Conservation (phyloP, 2,329 filamentous ascomycete species). For the Ophidiomyces ophidiicola region DNA sequence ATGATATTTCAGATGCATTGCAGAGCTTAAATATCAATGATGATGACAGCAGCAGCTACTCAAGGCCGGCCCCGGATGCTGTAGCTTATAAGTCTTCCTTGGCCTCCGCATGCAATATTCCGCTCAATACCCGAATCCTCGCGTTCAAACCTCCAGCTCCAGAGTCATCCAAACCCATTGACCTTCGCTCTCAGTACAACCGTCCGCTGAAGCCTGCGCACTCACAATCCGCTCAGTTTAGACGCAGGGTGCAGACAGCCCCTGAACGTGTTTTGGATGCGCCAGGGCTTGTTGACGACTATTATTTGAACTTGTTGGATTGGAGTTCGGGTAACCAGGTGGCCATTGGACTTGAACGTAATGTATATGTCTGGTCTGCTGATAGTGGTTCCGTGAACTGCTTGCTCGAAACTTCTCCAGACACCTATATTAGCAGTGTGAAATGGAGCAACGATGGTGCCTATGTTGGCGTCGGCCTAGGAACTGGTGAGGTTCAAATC, state of each 20-base stretch:
- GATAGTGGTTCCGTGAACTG: constrained; percentile 82
- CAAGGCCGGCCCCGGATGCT: constrained; percentile 72
- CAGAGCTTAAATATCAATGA: constrained; percentile 69
- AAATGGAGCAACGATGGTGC: constrained; percentile 98
- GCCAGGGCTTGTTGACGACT: constrained; percentile 91
- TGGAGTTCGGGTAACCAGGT: constrained; percentile 98
- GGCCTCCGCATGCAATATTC: constrained; percentile 82
- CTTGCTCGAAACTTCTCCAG: constrained; percentile 71
- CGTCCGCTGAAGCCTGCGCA: constrained; percentile 72
- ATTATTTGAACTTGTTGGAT: constrained; percentile 96
- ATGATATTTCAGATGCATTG: constrained; percentile 63
- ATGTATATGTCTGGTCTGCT: constrained; percentile 96
- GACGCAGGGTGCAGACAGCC: constrained; percentile 82
- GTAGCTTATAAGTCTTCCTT: constrained; percentile 86
- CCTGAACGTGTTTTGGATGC: constrained; percentile 94
- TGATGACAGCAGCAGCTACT: constrained; percentile 52
- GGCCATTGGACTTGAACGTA: constrained; percentile 91
- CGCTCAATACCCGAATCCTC: constrained; percentile 85
- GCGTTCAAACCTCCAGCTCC: constrained; percentile 98
- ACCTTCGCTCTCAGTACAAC: constrained; percentile 96
- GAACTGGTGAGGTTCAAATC: constrained; percentile 94
- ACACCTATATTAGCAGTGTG: constrained; percentile 95
- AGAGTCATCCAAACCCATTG: constrained; percentile 95
- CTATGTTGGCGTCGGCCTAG: constrained; percentile 89
- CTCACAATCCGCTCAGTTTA: constrained; percentile 67